Percentiles rank a stretch among this genome's conserved stretches.
Evolutionary conservation across 257 asterid species (phyloP).

Genomic region (Verbena officinalis): DNA sequence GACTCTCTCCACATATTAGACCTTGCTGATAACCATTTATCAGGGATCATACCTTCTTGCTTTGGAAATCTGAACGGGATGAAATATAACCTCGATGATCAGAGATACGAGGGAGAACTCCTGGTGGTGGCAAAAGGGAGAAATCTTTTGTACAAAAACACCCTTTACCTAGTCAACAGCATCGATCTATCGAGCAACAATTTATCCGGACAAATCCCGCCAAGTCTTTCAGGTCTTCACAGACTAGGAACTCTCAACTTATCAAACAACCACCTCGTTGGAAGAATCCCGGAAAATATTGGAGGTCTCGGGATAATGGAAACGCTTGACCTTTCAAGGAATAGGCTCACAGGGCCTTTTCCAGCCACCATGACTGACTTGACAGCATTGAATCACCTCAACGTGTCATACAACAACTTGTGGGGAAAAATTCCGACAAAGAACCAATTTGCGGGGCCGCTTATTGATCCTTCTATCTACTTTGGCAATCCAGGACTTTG

Average conservation of each 20-base stretch:
- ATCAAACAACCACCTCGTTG: conserved; percentile 40
- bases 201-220: conserved; percentile 39
- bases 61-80: conserved; percentile 37
- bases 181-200: conserved; percentile 40
- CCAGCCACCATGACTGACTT: conserved; percentile 35
- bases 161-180: conserved; percentile 40
- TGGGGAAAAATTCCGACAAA: conserved; percentile 42
- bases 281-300: conserved; percentile 31
- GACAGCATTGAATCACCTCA: conserved; percentile 37
- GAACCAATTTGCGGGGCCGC: conserved; percentile 33
- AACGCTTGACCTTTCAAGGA: conserved; percentile 37
- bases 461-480: conserved; percentile 38
- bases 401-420: conserved; percentile 41
- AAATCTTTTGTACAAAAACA: conserved; percentile 24
- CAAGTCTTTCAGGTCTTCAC: conserved; percentile 21
- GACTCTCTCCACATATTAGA: conserved; percentile 39
- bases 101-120: conserved; percentile 16
- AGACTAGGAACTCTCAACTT: conserved; percentile 41
- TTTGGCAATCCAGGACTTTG: conserved; percentile 36
- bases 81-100: conserved; percentile 24
- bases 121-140: conserved; percentile 40
- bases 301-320: conserved; percentile 29
- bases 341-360: conserved; percentile 34
- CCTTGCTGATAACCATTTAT: conserved; percentile 30
- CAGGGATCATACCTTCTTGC: conserved; percentile 35